Percentiles rank a stretch among this genome's conserved stretches.
Evolutionary conservation across 768 basidiomycete genomes (phyloP).

Genomic region (Psilocybe azurescens): DNA sequence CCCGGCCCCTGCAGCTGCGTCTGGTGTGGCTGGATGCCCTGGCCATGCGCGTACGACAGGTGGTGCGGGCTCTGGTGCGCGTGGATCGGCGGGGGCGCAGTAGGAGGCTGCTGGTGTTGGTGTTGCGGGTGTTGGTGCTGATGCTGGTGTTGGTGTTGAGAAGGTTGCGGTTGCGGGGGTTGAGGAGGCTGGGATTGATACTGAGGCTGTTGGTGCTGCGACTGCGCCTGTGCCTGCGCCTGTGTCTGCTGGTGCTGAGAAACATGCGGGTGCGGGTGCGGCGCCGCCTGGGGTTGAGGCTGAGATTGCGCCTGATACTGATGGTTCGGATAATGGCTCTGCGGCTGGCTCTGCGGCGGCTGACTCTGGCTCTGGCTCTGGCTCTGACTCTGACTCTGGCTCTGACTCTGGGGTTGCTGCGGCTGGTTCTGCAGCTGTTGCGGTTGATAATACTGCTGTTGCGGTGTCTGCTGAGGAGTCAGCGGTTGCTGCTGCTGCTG

Average conservation of each 20-base stretch:
- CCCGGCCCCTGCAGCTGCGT: conserved; percentile 9
- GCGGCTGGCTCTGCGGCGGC: background rate
- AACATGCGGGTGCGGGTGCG: too few species aligned
- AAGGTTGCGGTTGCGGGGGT: background rate
- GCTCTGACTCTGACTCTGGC: too few species aligned
- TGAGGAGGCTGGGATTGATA: too few species aligned
- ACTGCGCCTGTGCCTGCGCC: too few species aligned
- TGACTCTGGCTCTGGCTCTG: background rate
- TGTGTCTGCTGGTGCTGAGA: too few species aligned
- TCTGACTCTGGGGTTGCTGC: conserved; percentile 7
- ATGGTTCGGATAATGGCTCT: conserved; percentile 6
- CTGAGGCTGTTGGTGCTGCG: too few species aligned
- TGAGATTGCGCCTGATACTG: background rate
- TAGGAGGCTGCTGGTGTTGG: background rate
- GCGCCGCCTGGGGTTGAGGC: too few species aligned
- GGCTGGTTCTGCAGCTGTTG: conserved; percentile 18
- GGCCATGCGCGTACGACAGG: background rate
- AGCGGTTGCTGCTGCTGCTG: background rate
- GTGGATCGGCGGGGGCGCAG: conserved; percentile 7
- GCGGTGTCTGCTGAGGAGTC: background rate
- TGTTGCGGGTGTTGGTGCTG: background rate
- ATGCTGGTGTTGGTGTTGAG: background rate
- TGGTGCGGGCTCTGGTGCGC: conserved; percentile 4
- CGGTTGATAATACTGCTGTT: background rate
- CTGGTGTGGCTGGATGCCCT: conserved; percentile 6